These are phyloP conservation scores for Skeletonema grethae DNA, from an alignment of 108 stramenopile genomes.

Conservation along the genomic window DNA sequence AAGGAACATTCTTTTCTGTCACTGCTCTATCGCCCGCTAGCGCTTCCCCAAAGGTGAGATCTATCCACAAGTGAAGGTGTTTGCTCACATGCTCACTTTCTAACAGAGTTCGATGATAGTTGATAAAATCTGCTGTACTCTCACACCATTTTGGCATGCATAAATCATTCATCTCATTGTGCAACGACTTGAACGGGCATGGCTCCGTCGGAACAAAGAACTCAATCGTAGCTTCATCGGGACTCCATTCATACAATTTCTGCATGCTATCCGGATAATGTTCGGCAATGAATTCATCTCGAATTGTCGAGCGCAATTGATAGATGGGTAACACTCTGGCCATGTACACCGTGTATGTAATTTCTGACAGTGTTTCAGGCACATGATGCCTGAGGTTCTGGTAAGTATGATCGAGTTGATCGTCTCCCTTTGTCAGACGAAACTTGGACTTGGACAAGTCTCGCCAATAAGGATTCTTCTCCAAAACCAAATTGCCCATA, in stretches of 20 bases:
- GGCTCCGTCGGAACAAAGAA: conserved; percentile 57
- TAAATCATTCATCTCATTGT: conserved; percentile 48
- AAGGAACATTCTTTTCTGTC: conserved; percentile 61
- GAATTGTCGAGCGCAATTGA: conserved; percentile 52
- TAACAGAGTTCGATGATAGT: conserved; percentile 60
- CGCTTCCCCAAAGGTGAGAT: conserved; percentile 65
- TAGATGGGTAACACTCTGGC: conserved; percentile 52
- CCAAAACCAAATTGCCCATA: background rate
- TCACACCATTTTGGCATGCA: conserved; percentile 31
- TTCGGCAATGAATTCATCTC: conserved; percentile 63
- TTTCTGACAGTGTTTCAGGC: conserved; percentile 67
- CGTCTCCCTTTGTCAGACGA: conserved; percentile 70
- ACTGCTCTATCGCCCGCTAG: conserved; percentile 59
- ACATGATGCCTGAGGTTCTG: conserved; percentile 64
- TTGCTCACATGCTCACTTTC: conserved; percentile 56
- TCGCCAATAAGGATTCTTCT: conserved; percentile 24
- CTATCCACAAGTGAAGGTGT: conserved; percentile 68
- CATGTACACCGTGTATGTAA: conserved; percentile 69
- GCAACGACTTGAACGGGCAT: conserved; percentile 49
- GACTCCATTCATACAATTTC: conserved; percentile 72
- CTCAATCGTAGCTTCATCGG: conserved; percentile 79
- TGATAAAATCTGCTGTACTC: conserved; percentile 30
- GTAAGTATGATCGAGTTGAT: conserved; percentile 71
- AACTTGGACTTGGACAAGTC: conserved; percentile 61
- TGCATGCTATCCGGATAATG: conserved; percentile 65